Evolutionary conservation across 495 filamentous ascomycete genomes (phyloP).

Genomic region (Penicillium arizonense): DNA sequence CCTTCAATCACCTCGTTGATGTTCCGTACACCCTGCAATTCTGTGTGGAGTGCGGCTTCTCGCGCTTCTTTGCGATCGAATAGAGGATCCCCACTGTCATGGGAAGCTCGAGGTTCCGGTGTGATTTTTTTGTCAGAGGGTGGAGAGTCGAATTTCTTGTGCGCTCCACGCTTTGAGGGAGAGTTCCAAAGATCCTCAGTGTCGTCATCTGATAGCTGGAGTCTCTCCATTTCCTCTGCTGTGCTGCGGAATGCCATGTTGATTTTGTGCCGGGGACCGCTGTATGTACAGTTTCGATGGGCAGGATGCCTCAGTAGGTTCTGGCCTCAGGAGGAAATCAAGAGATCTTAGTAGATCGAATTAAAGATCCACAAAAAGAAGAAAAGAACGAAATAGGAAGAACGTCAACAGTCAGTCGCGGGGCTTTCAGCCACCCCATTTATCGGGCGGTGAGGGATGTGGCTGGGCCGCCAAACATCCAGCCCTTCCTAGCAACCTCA

Average conservation of each 20-base stretch:
- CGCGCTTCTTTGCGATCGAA: constrained; percentile 69
- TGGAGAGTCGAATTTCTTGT: constrained; percentile 19
- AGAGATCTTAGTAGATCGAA: too few species aligned
- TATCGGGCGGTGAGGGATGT: constrained; percentile 18
- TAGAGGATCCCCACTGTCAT: constrained; percentile 49
- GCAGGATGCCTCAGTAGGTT: neutral
- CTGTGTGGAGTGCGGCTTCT: constrained; percentile 69
- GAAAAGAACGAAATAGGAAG: constrained; percentile 13
- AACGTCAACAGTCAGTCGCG: constrained; percentile 18
- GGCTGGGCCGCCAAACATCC: constrained; percentile 24
- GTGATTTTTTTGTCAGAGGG: constrained; percentile 38
- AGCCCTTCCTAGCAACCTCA: constrained; percentile 15
- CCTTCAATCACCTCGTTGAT: constrained; percentile 87
- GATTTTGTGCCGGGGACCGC: neutral
- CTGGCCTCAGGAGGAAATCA: too few species aligned
- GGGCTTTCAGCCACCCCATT: constrained; percentile 16
- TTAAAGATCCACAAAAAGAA: neutral
- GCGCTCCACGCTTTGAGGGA: constrained; percentile 51
- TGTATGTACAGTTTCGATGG: constrained; percentile 1
- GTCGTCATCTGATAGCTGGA: constrained; percentile 61
- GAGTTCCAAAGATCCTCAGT: constrained; percentile 73
- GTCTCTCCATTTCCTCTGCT: constrained; percentile 45
- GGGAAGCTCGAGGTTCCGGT: constrained; percentile 27
- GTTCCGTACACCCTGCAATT: constrained; percentile 77
- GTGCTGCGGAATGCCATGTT: constrained; percentile 37